Conservation (phyloP, 78 protist genomes). For the Speleostelium caveatum region DNA sequence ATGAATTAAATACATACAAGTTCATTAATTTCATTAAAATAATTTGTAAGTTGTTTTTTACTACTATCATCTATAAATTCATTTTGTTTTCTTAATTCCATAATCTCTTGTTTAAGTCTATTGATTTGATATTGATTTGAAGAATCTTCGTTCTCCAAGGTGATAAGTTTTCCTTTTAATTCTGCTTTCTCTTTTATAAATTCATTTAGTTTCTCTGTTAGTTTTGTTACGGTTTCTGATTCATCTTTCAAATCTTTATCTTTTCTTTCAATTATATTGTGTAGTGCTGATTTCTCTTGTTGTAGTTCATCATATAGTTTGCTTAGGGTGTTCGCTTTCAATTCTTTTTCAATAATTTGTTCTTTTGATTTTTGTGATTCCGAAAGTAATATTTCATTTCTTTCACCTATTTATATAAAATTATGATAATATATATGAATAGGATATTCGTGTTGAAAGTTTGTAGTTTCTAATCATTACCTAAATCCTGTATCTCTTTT, state of each 20-base stretch:
- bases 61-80: conserved; percentile 5
- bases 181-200: conserved; percentile 44
- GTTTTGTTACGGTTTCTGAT: conserved; percentile 25
- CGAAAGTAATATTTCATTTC: conserved; percentile 9
- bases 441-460: no score
- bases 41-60: conserved; percentile 18
- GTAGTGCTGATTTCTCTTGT: conserved; percentile 32
- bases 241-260: conserved; percentile 58
- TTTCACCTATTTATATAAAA: not conserved
- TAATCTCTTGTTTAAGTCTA: conserved; percentile 60
- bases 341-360: conserved; percentile 39
- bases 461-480: no score
- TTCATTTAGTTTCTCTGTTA: conserved; percentile 59
- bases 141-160: conserved; percentile 41
- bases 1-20: conserved; percentile 14
- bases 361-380: conserved; percentile 36
- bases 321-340: conserved; percentile 53
- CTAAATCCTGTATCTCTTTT: conserved; percentile 26
- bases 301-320: conserved; percentile 63
- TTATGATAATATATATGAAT: no score
- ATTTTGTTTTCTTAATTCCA: conserved; percentile 36
- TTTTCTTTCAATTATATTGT: conserved; percentile 36
- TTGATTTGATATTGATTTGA: conserved; percentile 40
- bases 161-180: conserved; percentile 30
- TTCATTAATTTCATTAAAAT: conserved; percentile 50